A percentile compares a stretch with the other conserved stretches of the same genome.
Conservation (phyloP, 495 filamentous ascomycete genomes). For the Lophiostoma macrostomum region DNA sequence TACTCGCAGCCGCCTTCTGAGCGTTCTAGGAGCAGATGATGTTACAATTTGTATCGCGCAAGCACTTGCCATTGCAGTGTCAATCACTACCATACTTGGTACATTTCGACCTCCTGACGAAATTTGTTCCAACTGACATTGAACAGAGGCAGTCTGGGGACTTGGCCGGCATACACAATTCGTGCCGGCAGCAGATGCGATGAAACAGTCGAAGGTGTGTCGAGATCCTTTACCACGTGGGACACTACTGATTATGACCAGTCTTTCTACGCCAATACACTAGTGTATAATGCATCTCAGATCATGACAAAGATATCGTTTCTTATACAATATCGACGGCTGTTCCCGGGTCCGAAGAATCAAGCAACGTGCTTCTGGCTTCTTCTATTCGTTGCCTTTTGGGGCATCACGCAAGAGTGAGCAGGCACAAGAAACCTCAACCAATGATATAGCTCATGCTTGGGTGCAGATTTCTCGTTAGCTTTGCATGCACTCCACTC, state of each 20-base stretch:
- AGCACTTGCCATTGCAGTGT: conserved; percentile 21
- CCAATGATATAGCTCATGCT: background rate
- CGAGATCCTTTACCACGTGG: background rate
- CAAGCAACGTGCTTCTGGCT: conserved; percentile 11
- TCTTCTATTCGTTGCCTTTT: conserved; percentile 14
- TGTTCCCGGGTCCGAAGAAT: conserved; percentile 13
- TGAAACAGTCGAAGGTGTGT: conserved; percentile 18
- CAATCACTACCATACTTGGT: conserved; percentile 19
- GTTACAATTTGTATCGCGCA: conserved; percentile 17
- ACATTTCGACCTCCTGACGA: background rate
- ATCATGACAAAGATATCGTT: conserved; percentile 28
- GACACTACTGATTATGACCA: background rate
- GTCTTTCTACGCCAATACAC: conserved; percentile 18
- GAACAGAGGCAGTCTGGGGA: conserved; percentile 14
- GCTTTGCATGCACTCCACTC: conserved; percentile 15
- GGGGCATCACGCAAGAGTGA: conserved; percentile 23
- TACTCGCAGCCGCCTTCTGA: conserved; percentile 6
- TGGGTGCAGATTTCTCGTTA: conserved; percentile 9
- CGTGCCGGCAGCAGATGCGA: conserved; percentile 3
- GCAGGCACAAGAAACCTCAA: background rate
- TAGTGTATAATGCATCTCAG: conserved; percentile 25
- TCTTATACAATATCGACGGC: conserved; percentile 14
- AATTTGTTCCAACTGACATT: background rate
- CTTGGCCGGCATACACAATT: conserved; percentile 20
- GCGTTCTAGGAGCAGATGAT: conserved; percentile 15